These are phyloP conservation scores for Corynascus novoguineensis DNA, from an alignment of 495 filamentous ascomycete genomes.

Conservation along the genomic window DNA sequence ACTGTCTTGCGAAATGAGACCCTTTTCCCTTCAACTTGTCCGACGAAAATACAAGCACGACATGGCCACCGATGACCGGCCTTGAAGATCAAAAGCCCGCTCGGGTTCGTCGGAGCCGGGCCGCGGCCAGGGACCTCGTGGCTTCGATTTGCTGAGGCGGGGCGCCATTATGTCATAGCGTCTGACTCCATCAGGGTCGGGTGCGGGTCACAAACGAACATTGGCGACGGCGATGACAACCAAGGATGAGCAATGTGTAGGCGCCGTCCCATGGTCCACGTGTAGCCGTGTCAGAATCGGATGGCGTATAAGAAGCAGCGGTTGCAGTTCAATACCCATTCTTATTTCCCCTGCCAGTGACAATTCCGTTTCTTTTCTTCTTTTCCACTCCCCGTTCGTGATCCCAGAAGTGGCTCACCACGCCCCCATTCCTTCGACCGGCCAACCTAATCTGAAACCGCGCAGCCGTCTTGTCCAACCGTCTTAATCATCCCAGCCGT, in stretches of 20 bases:
- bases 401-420: not conserved
- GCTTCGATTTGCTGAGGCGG: constrained; percentile 1
- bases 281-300: not conserved
- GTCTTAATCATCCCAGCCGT: constrained; percentile 5
- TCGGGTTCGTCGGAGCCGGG: not conserved
- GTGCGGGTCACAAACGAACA: not conserved
- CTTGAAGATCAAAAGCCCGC: not conserved
- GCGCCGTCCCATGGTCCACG: too few relatives aligned
- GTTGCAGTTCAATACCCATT: not conserved
- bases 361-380: not conserved
- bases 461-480: constrained; percentile 13
- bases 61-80: not conserved
- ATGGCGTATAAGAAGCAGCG: not conserved
- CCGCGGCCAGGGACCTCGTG: not conserved
- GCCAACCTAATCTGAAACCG: not conserved
- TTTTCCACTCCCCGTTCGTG: not conserved
- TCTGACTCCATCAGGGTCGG: constrained; percentile 12
- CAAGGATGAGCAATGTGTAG: not conserved
- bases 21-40: not conserved
- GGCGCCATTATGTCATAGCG: constrained; percentile 20
- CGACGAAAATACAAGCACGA: too few relatives aligned
- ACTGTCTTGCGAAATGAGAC: not conserved
- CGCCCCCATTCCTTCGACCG: not conserved
- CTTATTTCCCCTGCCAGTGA: not conserved
- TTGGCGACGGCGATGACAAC: not conserved